Evolutionary conservation across 306 rosid genomes (phyloP).

Genomic region (Vigna mungo): DNA sequence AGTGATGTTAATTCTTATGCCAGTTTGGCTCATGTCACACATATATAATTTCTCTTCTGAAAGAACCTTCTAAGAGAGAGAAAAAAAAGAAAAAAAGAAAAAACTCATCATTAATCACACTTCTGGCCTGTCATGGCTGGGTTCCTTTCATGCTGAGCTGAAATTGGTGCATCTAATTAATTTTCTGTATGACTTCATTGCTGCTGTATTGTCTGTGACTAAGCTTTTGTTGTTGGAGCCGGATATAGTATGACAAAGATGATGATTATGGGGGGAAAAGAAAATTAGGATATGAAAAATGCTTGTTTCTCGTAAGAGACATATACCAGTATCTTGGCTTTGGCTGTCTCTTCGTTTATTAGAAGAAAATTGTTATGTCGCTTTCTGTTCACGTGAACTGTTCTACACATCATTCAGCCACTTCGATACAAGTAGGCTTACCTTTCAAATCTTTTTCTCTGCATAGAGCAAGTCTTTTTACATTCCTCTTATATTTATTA

Average conservation of each 20-base stretch:
- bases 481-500: background rate
- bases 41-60: too few species aligned
- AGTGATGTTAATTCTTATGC: too few species aligned
- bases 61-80: too few species aligned
- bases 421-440: background rate
- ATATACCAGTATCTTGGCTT: constrained; percentile 8
- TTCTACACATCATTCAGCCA: background rate
- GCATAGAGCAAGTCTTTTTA: background rate
- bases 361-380: constrained; percentile 16
- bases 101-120: background rate
- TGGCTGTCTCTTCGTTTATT: background rate
- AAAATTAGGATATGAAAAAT: constrained; percentile 34
- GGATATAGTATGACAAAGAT: constrained; percentile 10
- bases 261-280: background rate
- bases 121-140: background rate
- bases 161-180: background rate
- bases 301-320: constrained; percentile 6
- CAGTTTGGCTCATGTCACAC: too few species aligned
- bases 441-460: constrained; percentile 17
- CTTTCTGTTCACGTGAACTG: constrained; percentile 30
- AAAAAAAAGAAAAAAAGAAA: too few species aligned
- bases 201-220: background rate
- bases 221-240: background rate
- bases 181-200: background rate
- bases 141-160: constrained; percentile 27